Percentiles rank a stretch among this genome's conserved stretches.
Evolutionary conservation across 345 rosid species (phyloP).

Genomic region (Erodium maritimum): DNA sequence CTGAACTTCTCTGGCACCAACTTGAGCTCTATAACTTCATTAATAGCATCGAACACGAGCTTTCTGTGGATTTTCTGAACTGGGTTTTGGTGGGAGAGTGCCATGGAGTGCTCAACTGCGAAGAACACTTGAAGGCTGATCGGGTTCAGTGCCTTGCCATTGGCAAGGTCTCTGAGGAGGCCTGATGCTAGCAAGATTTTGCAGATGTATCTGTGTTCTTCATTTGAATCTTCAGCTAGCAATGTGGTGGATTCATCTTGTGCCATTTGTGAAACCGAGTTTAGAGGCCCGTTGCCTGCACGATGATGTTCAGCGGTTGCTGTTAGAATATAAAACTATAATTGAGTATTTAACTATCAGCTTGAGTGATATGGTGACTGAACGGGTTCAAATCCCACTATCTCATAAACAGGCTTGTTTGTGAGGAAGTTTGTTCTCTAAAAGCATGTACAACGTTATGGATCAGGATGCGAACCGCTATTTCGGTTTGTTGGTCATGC

Average conservation of each 20-base stretch:
- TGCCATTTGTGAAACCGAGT: neutral
- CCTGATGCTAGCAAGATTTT: slow-evolving; percentile 53
- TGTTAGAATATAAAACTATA: too few species aligned
- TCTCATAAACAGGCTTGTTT: too few species aligned
- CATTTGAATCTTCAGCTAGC: slow-evolving; percentile 18
- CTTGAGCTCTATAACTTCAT: slow-evolving; percentile 48
- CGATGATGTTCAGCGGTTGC: too few species aligned
- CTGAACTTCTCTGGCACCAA: slow-evolving; percentile 21
- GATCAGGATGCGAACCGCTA: too few species aligned
- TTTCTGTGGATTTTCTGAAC: slow-evolving; percentile 40
- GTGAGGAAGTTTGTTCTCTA: too few species aligned
- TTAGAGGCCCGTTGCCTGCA: too few species aligned
- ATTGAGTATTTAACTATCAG: too few species aligned
- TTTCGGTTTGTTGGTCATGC: too few species aligned
- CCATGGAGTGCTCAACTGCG: slow-evolving; percentile 44
- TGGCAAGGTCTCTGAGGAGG: slow-evolving; percentile 43
- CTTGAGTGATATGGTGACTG: too few species aligned
- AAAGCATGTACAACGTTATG: too few species aligned
- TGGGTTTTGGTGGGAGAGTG: slow-evolving; percentile 19
- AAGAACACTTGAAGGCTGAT: slow-evolving; percentile 46
- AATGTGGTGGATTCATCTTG: neutral
- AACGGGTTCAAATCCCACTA: too few species aligned
- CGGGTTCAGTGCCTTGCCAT: slow-evolving; percentile 28
- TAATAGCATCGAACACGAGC: slow-evolving; percentile 60
- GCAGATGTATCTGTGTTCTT: slow-evolving; percentile 49